Evolutionary conservation across 2,329 filamentous ascomycete species (phyloP).

Genomic region (Hypocreales sp.): DNA sequence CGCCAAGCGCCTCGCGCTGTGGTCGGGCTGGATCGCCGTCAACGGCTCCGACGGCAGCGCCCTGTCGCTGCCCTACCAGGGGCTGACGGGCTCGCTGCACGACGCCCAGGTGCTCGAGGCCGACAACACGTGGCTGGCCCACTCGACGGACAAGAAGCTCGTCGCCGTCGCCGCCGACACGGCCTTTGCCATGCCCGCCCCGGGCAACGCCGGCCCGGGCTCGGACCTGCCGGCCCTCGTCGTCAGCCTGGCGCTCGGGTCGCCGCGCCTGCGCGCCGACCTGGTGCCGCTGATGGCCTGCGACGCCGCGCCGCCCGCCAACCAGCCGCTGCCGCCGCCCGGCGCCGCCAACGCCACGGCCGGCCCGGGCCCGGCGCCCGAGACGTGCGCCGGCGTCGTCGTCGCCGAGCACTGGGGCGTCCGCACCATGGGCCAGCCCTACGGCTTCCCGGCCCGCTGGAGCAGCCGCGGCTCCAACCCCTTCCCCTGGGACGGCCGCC

Average conservation of each 20-base stretch:
- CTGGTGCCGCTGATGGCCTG: constrained; percentile 22
- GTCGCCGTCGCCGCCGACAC: constrained; percentile 15
- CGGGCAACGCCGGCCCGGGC: constrained; percentile 16
- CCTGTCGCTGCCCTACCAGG: constrained; percentile 25
- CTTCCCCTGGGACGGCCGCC: constrained; percentile 27
- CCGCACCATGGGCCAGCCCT: constrained; percentile 25
- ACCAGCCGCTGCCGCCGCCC: no score
- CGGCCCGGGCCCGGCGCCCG: no score
- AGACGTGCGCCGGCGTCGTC: no score
- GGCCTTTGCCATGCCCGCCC: constrained; percentile 25
- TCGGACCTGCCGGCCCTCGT: constrained; percentile 23
- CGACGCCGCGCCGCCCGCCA: neutral
- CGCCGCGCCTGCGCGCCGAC: constrained; percentile 25
- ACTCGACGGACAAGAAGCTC: constrained; percentile 16
- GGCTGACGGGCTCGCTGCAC: constrained; percentile 20
- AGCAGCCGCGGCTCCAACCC: constrained; percentile 10
- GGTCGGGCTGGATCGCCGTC: constrained; percentile 25
- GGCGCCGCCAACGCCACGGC: no score
- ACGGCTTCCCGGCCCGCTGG: constrained; percentile 22
- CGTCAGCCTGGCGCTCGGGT: constrained; percentile 28
- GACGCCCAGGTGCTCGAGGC: constrained; percentile 9
- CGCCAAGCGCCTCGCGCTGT: constrained; percentile 21
- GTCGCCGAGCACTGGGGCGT: constrained; percentile 20
- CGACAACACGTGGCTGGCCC: constrained; percentile 12
- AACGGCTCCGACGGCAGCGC: constrained; percentile 21